Evolutionary conservation across 1,284 basidiomycete genomes (phyloP), one percentile per base, ranked within the genome.

Genomic region (Ustilago cynodontis): DNA sequence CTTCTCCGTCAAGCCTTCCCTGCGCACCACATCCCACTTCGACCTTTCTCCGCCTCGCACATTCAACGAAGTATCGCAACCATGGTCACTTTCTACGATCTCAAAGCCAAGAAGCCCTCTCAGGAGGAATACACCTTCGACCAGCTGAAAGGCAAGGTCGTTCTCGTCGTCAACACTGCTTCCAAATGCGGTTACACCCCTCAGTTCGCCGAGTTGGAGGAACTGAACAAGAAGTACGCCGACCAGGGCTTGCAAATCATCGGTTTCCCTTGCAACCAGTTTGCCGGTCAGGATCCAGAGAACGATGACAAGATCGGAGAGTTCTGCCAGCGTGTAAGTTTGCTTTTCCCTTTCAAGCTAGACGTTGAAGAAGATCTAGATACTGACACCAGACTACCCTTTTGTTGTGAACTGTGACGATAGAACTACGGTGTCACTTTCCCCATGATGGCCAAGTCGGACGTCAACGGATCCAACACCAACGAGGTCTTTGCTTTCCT

Each of bases 221-320:
- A 88, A 8, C 87, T 97, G 37, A 91, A 95, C 86, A 91, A 94
- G 78, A 93, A 94, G 86, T 92, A 94, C 88, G 91, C 92, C 79
- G 91, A 92, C 64, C 88, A 90, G 68, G 92, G 89, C 18, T 89
- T 96, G 60, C 88, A 91, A 67, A 90, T 95, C 79, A 88, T 96
- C 65, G 94, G 94, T 2, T 95, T 95, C 89, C 94, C 94, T 33
- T 95, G 91, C 88, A 95, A 96, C 86, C 94, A 95, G 88, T 93
- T 93, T 65, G 87, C 79, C 10, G 62, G 66, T 50, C 84, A 86
- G 71, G 83, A 85, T 51, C 84, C 84, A 13, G 83, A 69, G 18
- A 63, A 78, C 41, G 82, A 85, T 54, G 81, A 84, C 5, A 66
- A 65, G 26, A 84, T 85, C 39, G 72, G 73, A 39, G 68, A 69